Percentiles rank a stretch among this genome's conserved stretches.
Evolutionary conservation across 2,329 filamentous ascomycete genomes (phyloP).

Genomic region (Chaetomium globosum): DNA sequence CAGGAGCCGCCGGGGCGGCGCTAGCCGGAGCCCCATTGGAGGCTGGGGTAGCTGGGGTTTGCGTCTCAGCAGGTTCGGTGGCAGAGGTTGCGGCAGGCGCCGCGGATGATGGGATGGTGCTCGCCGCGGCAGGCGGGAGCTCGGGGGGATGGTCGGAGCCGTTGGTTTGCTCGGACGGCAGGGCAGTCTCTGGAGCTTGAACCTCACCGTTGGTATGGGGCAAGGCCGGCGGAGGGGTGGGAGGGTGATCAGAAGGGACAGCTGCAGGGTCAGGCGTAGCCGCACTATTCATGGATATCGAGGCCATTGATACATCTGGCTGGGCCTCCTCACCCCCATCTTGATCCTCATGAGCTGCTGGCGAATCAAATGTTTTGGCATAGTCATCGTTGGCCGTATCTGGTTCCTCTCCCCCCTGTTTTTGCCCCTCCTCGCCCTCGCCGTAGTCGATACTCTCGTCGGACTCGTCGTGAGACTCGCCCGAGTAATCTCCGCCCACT

Average conservation of each 20-base stretch:
- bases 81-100: conserved; percentile 21
- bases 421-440: conserved; percentile 43
- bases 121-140: conserved; percentile 21
- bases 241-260: conserved; percentile 38
- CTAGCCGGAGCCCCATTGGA: conserved; percentile 24
- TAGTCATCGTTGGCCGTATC: conserved; percentile 52
- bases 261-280: conserved; percentile 44
- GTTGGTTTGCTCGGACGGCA: conserved; percentile 25
- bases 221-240: conserved; percentile 25
- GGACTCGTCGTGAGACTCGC: conserved; percentile 43
- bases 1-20: conserved; percentile 18
- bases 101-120: conserved; percentile 26
- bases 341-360: conserved; percentile 43
- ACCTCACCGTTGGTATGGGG: conserved; percentile 25
- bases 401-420: conserved; percentile 37
- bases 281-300: conserved; percentile 50
- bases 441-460: conserved; percentile 55
- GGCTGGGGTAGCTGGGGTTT: conserved; percentile 23
- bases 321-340: conserved; percentile 40
- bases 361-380: conserved; percentile 56
- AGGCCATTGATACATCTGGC: conserved; percentile 51
- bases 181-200: conserved; percentile 15
- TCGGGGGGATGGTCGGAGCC: conserved; percentile 17
- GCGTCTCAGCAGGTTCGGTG: conserved; percentile 20
- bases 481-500: conserved; percentile 42